These are phyloP conservation scores for Podospora bellae-mahoneyi DNA, from an alignment of 495 filamentous ascomycete genomes.

Conservation along the genomic window DNA sequence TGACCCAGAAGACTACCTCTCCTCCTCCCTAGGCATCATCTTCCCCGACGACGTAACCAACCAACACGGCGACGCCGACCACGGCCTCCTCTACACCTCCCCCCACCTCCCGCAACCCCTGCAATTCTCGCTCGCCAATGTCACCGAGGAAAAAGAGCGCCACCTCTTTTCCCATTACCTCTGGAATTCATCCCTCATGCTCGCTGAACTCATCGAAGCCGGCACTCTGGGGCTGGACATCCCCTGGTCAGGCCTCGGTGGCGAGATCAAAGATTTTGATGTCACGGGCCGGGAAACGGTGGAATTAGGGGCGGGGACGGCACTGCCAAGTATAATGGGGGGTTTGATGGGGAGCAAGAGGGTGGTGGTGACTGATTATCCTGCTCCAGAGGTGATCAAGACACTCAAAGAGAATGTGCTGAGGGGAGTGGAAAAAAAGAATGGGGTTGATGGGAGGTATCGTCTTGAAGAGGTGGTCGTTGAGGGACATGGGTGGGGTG, in stretches of 20 bases:
- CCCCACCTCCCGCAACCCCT: conserved; percentile 47
- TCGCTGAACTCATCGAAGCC: conserved; percentile 66
- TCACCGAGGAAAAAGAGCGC: conserved; percentile 53
- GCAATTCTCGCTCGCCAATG: conserved; percentile 53
- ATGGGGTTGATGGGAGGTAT: conserved; percentile 10
- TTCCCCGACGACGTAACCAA: conserved; percentile 73
- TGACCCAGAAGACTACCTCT: conserved; percentile 64
- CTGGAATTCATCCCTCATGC: conserved; percentile 76
- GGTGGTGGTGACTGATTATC: conserved; percentile 76
- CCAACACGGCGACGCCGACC: conserved; percentile 70
- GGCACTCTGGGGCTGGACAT: conserved; percentile 31
- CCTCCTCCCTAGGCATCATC: conserved; percentile 60
- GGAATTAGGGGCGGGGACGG: conserved; percentile 66
- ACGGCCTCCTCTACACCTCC: conserved; percentile 63
- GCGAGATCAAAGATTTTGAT: conserved; percentile 21
- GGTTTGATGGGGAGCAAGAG: conserved; percentile 59
- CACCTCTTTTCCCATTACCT: conserved; percentile 77
- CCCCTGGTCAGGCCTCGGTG: background rate
- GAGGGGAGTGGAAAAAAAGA: conserved; percentile 22
- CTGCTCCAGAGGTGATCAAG: conserved; percentile 57
- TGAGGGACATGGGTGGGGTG: conserved; percentile 73
- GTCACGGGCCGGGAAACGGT: conserved; percentile 41
- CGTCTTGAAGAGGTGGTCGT: conserved; percentile 37
- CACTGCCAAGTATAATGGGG: conserved; percentile 66
- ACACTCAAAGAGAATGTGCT: conserved; percentile 62